phyloP scores from a whole-genome alignment of 345 rosid genomes.

The Arabis alpina region DNA sequence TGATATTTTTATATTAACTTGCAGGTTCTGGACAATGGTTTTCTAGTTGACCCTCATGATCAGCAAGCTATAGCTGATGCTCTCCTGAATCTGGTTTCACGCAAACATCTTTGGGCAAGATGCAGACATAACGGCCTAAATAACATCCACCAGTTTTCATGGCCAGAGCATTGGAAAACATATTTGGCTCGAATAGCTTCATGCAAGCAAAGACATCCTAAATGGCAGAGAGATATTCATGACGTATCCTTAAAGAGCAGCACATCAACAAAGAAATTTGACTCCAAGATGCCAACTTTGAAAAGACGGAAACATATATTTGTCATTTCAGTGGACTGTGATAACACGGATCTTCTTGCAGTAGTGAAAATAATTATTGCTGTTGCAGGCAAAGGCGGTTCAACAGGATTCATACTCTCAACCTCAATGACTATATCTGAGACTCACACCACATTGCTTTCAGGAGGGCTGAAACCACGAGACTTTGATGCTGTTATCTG shows the following conservation, averaged over 20 bases:
- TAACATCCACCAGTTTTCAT: constrained; percentile 68
- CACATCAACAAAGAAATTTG: constrained; percentile 44
- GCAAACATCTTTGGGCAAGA: constrained; percentile 76
- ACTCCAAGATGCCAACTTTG: constrained; percentile 52
- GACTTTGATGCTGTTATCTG: constrained; percentile 82
- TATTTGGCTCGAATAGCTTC: constrained; percentile 66
- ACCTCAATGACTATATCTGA: constrained; percentile 70
- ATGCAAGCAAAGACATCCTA: constrained; percentile 75
- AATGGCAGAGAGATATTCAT: constrained; percentile 66
- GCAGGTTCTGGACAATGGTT: constrained; percentile 82
- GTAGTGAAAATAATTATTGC: constrained; percentile 50
- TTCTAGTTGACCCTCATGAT: constrained; percentile 78
- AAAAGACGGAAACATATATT: constrained; percentile 59
- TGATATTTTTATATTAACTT: constrained; percentile 14
- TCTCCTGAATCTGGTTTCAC: constrained; percentile 71
- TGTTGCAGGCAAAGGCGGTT: constrained; percentile 49
- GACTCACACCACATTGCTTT: constrained; percentile 52
- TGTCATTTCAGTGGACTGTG: constrained; percentile 66
- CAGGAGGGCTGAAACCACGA: constrained; percentile 58
- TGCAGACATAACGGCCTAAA: constrained; percentile 75
- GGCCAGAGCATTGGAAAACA: constrained; percentile 78
- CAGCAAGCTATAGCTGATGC: constrained; percentile 73
- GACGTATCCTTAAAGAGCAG: constrained; percentile 60
- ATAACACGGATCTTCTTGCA: constrained; percentile 43
- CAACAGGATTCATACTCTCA: constrained; percentile 64